Conservation (phyloP, 768 basidiomycete genomes). For the Tricholomella constricta region DNA sequence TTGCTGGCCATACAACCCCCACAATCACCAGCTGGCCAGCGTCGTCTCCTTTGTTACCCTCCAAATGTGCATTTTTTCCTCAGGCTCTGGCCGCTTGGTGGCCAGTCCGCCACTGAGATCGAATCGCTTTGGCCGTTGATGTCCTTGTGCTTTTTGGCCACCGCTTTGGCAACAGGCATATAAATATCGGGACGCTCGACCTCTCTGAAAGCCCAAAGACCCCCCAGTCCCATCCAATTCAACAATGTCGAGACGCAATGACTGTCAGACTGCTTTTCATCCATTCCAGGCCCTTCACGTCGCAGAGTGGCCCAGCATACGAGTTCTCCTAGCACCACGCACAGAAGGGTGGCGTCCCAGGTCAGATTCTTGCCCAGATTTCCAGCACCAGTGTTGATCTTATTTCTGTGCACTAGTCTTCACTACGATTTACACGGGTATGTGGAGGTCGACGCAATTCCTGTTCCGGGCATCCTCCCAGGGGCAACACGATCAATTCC, state of each 20-base stretch:
- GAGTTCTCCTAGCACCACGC: neutral
- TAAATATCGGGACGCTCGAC: neutral
- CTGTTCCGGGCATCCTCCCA: neutral
- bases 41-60: no score
- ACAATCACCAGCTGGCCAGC: no score
- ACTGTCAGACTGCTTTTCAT: neutral
- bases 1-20: no score
- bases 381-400: neutral
- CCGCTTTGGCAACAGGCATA: neutral
- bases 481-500: neutral
- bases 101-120: no score
- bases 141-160: no score
- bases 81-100: no score
- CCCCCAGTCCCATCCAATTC: no score
- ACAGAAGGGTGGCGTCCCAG: neutral
- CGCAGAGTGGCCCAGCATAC: neutral
- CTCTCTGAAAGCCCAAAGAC: neutral
- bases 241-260: neutral
- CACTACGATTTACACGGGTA: neutral
- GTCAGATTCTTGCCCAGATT: neutral
- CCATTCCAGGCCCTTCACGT: neutral
- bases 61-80: no score
- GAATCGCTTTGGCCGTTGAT: no score
- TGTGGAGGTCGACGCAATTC: neutral
- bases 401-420: neutral